A percentile compares a stretch with the other conserved stretches of the same genome.
Evolutionary conservation across 2,329 filamentous ascomycete genomes (phyloP).

Genomic region (Tolypocladium cylindrosporum): DNA sequence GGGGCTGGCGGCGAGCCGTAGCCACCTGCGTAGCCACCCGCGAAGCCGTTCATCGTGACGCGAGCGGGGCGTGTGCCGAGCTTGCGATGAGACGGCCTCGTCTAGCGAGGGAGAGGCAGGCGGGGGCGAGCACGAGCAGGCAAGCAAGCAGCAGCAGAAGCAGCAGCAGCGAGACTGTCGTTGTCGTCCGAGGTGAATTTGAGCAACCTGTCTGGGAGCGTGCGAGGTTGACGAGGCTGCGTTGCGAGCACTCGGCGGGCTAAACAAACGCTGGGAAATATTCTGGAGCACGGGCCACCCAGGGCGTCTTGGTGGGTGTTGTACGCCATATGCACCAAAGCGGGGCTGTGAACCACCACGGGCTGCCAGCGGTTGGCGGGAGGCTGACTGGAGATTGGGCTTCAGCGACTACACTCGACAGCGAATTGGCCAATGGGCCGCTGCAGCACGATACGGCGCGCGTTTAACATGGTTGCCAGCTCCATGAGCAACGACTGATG

Average conservation of each 20-base stretch:
- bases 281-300: constrained; percentile 14
- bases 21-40: constrained; percentile 34
- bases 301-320: background rate
- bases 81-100: background rate
- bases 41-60: constrained; percentile 47
- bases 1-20: constrained; percentile 34
- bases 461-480: background rate
- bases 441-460: background rate
- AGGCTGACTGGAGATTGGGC: background rate
- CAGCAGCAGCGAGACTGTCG: background rate
- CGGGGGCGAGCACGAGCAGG: background rate
- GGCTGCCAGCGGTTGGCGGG: background rate
- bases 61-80: constrained; percentile 4
- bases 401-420: background rate
- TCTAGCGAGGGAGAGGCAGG: background rate
- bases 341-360: background rate
- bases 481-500: background rate
- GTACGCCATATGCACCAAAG: background rate
- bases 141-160: background rate
- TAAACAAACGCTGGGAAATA: background rate
- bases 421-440: background rate
- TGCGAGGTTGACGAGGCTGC: background rate
- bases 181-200: background rate
- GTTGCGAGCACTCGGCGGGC: background rate
- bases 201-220: background rate